Conservation (phyloP, 78 protist genomes). For the Bodo saltans region DNA sequence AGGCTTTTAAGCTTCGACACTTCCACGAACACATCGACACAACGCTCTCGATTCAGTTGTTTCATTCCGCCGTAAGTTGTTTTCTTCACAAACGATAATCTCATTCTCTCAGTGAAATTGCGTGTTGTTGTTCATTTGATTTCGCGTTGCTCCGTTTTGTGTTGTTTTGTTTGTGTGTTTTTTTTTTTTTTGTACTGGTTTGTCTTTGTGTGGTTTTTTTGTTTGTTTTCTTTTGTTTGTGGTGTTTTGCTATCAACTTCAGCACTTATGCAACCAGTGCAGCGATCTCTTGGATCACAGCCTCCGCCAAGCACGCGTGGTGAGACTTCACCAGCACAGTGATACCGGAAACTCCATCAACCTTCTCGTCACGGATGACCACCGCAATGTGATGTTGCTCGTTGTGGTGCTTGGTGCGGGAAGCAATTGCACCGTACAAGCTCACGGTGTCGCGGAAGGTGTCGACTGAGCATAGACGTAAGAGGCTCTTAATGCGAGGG, state of each 20-base stretch:
- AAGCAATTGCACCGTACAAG: background rate
- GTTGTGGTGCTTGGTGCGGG: background rate
- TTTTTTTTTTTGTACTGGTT: background rate
- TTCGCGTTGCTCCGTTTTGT: background rate
- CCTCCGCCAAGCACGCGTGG: background rate
- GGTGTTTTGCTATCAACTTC: background rate
- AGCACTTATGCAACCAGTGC: background rate
- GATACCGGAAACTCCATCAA: background rate
- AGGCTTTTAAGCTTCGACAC: background rate
- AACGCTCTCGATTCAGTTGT: background rate
- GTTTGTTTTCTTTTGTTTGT: background rate
- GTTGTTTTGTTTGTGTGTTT: background rate
- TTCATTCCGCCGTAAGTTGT: background rate
- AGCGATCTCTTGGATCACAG: background rate
- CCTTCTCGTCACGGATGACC: background rate
- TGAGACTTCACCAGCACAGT: background rate
- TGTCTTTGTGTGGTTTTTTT: background rate
- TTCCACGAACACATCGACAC: background rate
- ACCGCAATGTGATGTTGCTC: background rate
- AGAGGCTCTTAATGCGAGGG: background rate
- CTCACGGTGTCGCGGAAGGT: background rate
- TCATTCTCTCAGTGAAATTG: no score
- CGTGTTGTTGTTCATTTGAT: background rate
- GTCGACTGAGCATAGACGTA: background rate
- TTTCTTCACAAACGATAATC: no score